Conservation (phyloP, 2,329 filamentous ascomycete species). For the Elsinoe arachidis region DNA sequence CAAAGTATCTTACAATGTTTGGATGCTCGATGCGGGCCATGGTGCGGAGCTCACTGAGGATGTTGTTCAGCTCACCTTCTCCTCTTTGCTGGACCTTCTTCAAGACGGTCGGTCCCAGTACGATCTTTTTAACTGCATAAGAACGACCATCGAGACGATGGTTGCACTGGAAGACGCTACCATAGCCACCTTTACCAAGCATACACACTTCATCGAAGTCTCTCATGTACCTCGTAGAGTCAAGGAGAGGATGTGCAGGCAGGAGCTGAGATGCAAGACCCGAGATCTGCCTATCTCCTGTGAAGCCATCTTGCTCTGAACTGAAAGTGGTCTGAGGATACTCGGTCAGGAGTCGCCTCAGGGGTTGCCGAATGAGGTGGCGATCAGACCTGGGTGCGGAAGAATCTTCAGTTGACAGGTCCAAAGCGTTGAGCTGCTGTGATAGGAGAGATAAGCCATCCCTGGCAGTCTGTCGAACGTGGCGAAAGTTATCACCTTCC, state of each 20-base stretch:
- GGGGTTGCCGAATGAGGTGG: slow-evolving; percentile 9
- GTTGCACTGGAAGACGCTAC: slow-evolving; percentile 52
- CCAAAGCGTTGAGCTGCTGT: slow-evolving; percentile 12
- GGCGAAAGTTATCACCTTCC: slow-evolving; percentile 27
- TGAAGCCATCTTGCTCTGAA: neutral
- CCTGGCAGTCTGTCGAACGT: slow-evolving; percentile 29
- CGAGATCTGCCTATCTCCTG: neutral
- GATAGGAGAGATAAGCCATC: slow-evolving; percentile 30
- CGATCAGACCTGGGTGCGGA: slow-evolving; percentile 1
- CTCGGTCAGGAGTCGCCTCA: slow-evolving; percentile 11
- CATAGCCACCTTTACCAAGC: slow-evolving; percentile 58
- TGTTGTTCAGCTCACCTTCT: slow-evolving; percentile 45
- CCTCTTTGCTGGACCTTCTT: slow-evolving; percentile 45
- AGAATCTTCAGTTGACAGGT: slow-evolving; percentile 7
- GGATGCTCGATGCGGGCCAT: slow-evolving; percentile 54
- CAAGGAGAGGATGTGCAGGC: slow-evolving; percentile 19
- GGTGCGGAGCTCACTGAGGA: slow-evolving; percentile 53
- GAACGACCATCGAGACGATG: slow-evolving; percentile 53
- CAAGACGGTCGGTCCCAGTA: slow-evolving; percentile 45
- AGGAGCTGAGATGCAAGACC: slow-evolving; percentile 6
- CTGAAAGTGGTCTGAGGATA: neutral
- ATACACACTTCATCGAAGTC: slow-evolving; percentile 47
- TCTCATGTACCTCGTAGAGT: slow-evolving; percentile 38
- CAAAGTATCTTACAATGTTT: slow-evolving; percentile 59
- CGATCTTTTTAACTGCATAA: slow-evolving; percentile 60